Percentiles rank a stretch among this genome's conserved stretches.
Conservation (phyloP, 495 filamentous ascomycete species). For the Neurospora sp. region DNA sequence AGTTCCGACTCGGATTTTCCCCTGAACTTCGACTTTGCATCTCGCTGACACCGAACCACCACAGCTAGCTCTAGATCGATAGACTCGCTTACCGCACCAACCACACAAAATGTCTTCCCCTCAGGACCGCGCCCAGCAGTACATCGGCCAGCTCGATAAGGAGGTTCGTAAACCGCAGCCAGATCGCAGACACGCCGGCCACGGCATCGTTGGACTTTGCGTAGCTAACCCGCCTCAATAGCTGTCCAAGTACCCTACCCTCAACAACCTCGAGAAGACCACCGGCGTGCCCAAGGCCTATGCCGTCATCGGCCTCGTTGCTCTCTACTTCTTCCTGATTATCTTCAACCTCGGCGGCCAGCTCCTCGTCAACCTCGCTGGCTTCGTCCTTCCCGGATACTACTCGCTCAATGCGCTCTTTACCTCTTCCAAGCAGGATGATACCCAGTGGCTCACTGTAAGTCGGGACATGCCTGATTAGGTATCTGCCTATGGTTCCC, state of each 20-base stretch:
- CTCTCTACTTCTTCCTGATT: conserved; percentile 94
- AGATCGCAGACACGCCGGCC: background rate
- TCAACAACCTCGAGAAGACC: conserved; percentile 96
- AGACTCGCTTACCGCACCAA: conserved; percentile 1
- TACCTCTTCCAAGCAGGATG: conserved; percentile 67
- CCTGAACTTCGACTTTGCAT: background rate
- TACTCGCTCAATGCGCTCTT: conserved; percentile 91
- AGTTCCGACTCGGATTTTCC: background rate
- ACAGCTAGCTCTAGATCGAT: conserved; percentile 6
- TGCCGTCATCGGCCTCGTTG: conserved; percentile 72
- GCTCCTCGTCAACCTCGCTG: conserved; percentile 92
- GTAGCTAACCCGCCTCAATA: conserved; percentile 27
- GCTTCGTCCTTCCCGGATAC: conserved; percentile 89
- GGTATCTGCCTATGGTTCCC: background rate
- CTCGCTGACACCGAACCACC: background rate
- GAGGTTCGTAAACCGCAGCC: conserved; percentile 57
- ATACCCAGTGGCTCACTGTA: conserved; percentile 78
- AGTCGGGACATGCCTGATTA: conserved; percentile 6
- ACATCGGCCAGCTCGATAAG: conserved; percentile 88
- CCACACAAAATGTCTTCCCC: conserved; percentile 54
- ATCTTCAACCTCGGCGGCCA: conserved; percentile 98
- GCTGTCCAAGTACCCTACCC: conserved; percentile 91
- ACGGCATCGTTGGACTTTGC: conserved; percentile 2
- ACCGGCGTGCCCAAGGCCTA: conserved; percentile 94
- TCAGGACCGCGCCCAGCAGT: conserved; percentile 84